Evolutionary conservation across 2,329 filamentous ascomycete genomes (phyloP).

Genomic region (Penicillium hordei): DNA sequence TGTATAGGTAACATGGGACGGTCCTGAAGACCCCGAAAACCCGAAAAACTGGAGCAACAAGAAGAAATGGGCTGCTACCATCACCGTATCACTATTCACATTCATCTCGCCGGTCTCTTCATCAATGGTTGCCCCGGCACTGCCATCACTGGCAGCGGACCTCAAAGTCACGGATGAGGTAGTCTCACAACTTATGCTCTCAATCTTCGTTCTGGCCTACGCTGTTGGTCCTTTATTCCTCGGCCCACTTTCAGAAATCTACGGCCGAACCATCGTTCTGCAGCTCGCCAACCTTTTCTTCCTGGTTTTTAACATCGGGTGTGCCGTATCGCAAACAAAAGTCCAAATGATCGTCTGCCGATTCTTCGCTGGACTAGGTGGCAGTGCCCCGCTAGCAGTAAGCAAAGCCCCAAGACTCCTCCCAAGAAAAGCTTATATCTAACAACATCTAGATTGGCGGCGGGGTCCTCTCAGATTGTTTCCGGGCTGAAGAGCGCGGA

Average conservation of each 20-base stretch:
- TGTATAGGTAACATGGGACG: slow-evolving; percentile 50
- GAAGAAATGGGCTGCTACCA: slow-evolving; percentile 59
- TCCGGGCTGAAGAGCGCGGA: slow-evolving; percentile 61
- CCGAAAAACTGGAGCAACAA: slow-evolving; percentile 56
- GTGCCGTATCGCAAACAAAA: slow-evolving; percentile 56
- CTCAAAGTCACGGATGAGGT: slow-evolving; percentile 52
- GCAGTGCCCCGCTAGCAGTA: slow-evolving; percentile 56
- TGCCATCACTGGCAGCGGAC: slow-evolving; percentile 55
- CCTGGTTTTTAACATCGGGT: slow-evolving; percentile 60
- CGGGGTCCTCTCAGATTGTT: slow-evolving; percentile 58
- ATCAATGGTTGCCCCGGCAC: slow-evolving; percentile 57
- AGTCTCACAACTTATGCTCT: slow-evolving; percentile 51
- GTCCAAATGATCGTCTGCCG: slow-evolving; percentile 58
- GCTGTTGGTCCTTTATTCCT: slow-evolving; percentile 54
- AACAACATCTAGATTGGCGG: slow-evolving; percentile 43
- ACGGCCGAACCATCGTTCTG: slow-evolving; percentile 55
- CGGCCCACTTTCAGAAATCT: slow-evolving; percentile 57
- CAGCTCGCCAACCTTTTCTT: slow-evolving; percentile 58
- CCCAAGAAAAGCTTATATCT: not conserved
- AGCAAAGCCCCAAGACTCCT: slow-evolving; percentile 17
- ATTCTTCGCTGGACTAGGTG: slow-evolving; percentile 59
- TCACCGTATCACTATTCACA: slow-evolving; percentile 58
- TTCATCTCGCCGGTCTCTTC: slow-evolving; percentile 65
- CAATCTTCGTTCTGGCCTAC: slow-evolving; percentile 57
- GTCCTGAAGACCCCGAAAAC: slow-evolving; percentile 51